A percentile compares a stretch with the other conserved stretches of the same genome.
These are phyloP conservation scores for Bidens hawaiensis DNA, from an alignment of 140 eudicot genomes.

Conservation along the genomic window DNA sequence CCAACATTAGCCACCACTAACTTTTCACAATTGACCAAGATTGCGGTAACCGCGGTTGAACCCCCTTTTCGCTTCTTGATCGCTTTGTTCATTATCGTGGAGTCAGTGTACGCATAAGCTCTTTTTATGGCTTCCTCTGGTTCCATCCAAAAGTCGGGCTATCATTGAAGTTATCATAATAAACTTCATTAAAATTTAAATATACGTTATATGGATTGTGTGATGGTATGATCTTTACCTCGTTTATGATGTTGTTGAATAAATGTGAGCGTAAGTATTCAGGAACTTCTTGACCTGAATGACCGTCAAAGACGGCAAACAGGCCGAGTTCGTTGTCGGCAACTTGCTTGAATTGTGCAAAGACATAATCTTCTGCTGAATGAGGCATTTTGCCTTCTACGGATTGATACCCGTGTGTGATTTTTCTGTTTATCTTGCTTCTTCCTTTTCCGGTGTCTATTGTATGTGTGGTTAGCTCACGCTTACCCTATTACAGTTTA, in stretches of 20 bases:
- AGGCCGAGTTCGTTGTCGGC: constrained; percentile 80
- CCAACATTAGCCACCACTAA: constrained; percentile 88
- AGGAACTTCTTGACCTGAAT: constrained; percentile 71
- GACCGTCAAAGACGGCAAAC: constrained; percentile 84
- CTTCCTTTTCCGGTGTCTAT: constrained; percentile 70
- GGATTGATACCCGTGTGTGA: constrained; percentile 71
- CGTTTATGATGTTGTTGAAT: constrained; percentile 64
- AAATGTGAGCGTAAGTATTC: constrained; percentile 62
- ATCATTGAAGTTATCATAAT: background rate
- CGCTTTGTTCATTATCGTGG: too few relatives aligned
- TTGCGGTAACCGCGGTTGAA: constrained; percentile 84
- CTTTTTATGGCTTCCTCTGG: constrained; percentile 61
- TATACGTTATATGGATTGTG: background rate
- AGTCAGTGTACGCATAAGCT: too few relatives aligned
- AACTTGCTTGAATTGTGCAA: constrained; percentile 71
- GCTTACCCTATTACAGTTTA: constrained; percentile 48
- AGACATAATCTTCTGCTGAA: constrained; percentile 75
- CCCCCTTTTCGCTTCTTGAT: too few relatives aligned
- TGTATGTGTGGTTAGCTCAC: constrained; percentile 40
- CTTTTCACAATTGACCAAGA: constrained; percentile 59
- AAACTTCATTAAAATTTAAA: background rate
- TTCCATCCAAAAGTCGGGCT: constrained; percentile 76
- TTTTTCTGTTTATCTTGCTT: constrained; percentile 49
- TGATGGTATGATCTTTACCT: constrained; percentile 40
- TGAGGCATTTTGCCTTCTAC: constrained; percentile 76